phyloP scores from a whole-genome alignment of 495 filamentous ascomycete species.

The Lophiotrema nucula region DNA sequence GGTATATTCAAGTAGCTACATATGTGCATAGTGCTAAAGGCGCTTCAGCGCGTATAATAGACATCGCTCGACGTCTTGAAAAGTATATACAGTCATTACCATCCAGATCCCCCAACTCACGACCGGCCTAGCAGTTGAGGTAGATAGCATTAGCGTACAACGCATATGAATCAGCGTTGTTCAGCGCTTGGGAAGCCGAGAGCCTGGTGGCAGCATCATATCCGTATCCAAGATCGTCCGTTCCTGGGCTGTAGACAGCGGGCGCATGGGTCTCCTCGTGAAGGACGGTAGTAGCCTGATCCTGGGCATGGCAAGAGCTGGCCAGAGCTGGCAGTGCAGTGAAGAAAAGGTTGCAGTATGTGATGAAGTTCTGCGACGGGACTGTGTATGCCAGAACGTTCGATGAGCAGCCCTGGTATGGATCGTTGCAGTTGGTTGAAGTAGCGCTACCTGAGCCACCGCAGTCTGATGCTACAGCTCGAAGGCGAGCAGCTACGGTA shows the following conservation, averaged over 20 bases:
- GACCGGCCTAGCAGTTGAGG: constrained; percentile 27
- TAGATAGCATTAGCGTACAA: constrained; percentile 55
- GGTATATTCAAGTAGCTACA: too few species aligned
- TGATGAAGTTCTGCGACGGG: constrained; percentile 51
- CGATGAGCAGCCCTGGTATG: constrained; percentile 48
- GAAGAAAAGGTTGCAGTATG: constrained; percentile 60
- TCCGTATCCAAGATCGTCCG: constrained; percentile 59
- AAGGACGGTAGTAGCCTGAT: constrained; percentile 58
- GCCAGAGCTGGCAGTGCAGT: constrained; percentile 47
- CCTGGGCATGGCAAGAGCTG: constrained; percentile 54
- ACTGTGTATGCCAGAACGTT: constrained; percentile 60
- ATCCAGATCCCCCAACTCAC: not conserved
- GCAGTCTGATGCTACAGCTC: constrained; percentile 53
- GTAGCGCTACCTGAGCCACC: constrained; percentile 46
- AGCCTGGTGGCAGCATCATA: constrained; percentile 51
- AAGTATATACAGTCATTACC: too few species aligned
- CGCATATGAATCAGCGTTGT: constrained; percentile 64
- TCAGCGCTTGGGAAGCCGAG: constrained; percentile 47
- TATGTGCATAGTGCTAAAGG: too few species aligned
- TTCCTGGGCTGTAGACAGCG: constrained; percentile 52
- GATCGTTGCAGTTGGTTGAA: constrained; percentile 54
- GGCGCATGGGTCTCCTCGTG: constrained; percentile 65
- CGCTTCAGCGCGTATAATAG: too few species aligned
- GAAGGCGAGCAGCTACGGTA: constrained; percentile 53
- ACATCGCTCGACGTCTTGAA: too few species aligned